Percentiles rank a stretch among this genome's conserved stretches.
phyloP scores from a whole-genome alignment of 2,329 filamentous ascomycete genomes.

The Aspergillus sp. region DNA sequence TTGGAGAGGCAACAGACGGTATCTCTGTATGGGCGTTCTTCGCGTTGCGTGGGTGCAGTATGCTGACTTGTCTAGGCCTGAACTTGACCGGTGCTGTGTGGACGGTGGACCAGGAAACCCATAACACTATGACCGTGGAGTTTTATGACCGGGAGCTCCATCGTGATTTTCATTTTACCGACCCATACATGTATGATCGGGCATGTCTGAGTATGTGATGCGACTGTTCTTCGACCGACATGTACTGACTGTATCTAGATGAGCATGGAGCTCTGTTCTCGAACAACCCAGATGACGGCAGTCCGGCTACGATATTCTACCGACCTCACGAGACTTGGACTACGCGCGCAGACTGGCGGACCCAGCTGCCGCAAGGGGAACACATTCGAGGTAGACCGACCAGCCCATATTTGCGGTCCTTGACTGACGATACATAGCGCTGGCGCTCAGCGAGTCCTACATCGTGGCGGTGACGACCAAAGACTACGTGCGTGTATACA shows the following conservation, averaged over 20 bases:
- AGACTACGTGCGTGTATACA: constrained; percentile 90
- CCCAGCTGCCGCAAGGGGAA: constrained; percentile 82
- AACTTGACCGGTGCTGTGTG: constrained; percentile 94
- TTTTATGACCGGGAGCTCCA: constrained; percentile 95
- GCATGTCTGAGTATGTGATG: constrained; percentile 69
- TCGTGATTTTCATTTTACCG: constrained; percentile 95
- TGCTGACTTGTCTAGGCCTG: constrained; percentile 49
- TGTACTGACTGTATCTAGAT: constrained; percentile 40
- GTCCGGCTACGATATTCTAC: constrained; percentile 86
- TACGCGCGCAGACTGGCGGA: constrained; percentile 83
- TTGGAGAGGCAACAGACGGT: constrained; percentile 91
- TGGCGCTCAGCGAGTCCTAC: constrained; percentile 88
- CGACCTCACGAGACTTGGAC: constrained; percentile 97
- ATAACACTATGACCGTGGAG: constrained; percentile 92
- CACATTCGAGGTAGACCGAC: constrained; percentile 56
- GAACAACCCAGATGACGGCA: constrained; percentile 65
- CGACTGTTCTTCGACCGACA: neutral
- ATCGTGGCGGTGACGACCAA: constrained; percentile 82
- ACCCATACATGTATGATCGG: constrained; percentile 94
- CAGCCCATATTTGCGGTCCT: neutral
- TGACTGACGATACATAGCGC: constrained; percentile 48
- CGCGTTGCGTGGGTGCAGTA: neutral
- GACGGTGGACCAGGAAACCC: constrained; percentile 92
- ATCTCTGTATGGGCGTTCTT: constrained; percentile 61
- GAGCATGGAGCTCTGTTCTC: constrained; percentile 84